Percentiles rank a stretch among this genome's conserved stretches.
Conservation (phyloP, 805 yeast species). For the Vanderwaltozyma yarrowii region DNA sequence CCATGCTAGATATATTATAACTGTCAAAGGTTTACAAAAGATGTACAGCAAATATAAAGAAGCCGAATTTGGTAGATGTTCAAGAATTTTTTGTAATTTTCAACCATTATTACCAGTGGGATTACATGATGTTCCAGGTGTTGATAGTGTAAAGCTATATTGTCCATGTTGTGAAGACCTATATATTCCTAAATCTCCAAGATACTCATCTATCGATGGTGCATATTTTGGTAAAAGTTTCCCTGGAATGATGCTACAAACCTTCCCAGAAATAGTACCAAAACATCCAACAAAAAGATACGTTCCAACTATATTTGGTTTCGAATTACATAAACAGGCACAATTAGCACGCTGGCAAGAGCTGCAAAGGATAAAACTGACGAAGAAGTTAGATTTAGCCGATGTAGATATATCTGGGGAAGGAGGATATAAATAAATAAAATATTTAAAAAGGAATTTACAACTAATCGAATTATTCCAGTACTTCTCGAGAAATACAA, state of each 20-base stretch:
- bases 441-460: too few species aligned
- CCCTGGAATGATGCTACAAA: conserved; percentile 92
- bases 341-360: conserved; percentile 87
- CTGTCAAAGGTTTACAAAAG: conserved; percentile 78
- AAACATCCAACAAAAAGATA: conserved; percentile 66
- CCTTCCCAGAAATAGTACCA: conserved; percentile 82
- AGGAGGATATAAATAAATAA: conserved; percentile 17
- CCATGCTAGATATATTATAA: conserved; percentile 85
- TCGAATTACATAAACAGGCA: conserved; percentile 82
- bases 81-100: conserved; percentile 77
- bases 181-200: conserved; percentile 77
- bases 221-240: conserved; percentile 93
- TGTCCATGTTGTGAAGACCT: conserved; percentile 94
- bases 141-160: conserved; percentile 76
- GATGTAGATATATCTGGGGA: conserved; percentile 13
- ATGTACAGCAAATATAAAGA: conserved; percentile 84
- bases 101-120: conserved; percentile 89
- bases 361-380: conserved; percentile 51
- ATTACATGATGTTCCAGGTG: conserved; percentile 69
- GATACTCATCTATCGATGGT: conserved; percentile 84
- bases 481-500: too few species aligned
- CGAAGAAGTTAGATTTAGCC: conserved; percentile 8
- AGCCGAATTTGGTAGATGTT: conserved; percentile 94
- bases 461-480: too few species aligned
- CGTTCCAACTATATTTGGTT: conserved; percentile 89